These are phyloP conservation scores for Globisporangium nagaii DNA, from an alignment of 352 stramenopile genomes.

Conservation along the genomic window DNA sequence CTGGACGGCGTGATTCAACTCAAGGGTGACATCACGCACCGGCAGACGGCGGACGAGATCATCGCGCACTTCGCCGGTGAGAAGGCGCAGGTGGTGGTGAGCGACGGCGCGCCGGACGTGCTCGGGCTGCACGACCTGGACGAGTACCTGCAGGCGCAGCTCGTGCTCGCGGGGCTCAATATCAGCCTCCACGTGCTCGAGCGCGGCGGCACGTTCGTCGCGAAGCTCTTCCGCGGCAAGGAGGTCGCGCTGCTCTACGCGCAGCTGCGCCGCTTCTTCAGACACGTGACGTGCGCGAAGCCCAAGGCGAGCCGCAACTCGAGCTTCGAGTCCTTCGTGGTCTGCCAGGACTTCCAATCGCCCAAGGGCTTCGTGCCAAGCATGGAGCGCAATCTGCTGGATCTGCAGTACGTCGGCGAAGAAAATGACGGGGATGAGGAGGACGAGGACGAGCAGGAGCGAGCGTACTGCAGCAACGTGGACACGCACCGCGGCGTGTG, in stretches of 20 bases:
- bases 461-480: conserved; percentile 21
- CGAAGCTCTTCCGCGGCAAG: conserved; percentile 84
- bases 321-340: conserved; percentile 80
- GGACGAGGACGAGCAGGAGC: conserved; percentile 17
- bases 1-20: conserved; percentile 80
- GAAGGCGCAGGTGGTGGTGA: conserved; percentile 97
- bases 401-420: conserved; percentile 54
- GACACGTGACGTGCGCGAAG: conserved; percentile 72
- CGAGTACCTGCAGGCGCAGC: conserved; percentile 77
- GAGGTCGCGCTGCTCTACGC: conserved; percentile 69
- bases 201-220: conserved; percentile 67
- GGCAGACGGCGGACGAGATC: conserved; percentile 66
- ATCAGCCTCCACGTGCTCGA: conserved; percentile 78
- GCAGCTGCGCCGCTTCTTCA: conserved; percentile 69
- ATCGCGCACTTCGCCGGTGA: conserved; percentile 60
- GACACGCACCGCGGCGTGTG: conserved; percentile 39
- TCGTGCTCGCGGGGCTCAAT: conserved; percentile 75
- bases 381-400: conserved; percentile 70
- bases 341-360: conserved; percentile 62
- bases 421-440: no score
- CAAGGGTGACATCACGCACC: conserved; percentile 81
- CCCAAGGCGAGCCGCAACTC: conserved; percentile 83
- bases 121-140: conserved; percentile 75
- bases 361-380: conserved; percentile 40
- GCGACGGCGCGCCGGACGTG: conserved; percentile 99